Conservation (phyloP, 495 filamentous ascomycete genomes). For the Aspergillus cavernicola region DNA sequence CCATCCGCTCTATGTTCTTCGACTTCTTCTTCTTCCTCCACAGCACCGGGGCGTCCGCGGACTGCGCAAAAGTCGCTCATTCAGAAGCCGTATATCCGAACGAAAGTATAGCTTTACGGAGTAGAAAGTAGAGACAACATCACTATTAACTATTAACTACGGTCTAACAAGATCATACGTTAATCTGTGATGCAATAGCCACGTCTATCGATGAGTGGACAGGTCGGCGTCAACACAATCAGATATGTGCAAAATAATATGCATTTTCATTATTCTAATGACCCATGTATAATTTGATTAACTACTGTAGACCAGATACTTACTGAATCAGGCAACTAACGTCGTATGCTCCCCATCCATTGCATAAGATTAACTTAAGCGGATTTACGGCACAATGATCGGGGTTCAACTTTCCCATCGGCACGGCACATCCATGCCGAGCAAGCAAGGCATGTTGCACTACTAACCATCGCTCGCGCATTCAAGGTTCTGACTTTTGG, state of each 20-base stretch:
- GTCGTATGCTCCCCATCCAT: background rate
- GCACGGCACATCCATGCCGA: slow-evolving; percentile 19
- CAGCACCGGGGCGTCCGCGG: background rate
- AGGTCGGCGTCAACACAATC: no score
- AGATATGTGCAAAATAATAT: no score
- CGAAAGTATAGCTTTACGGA: background rate
- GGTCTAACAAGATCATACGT: no score
- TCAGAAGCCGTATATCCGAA: slow-evolving; percentile 21
- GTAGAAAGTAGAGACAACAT: no score
- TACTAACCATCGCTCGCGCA: no score
- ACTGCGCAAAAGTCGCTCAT: background rate
- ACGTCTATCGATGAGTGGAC: no score
- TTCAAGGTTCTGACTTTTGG: background rate
- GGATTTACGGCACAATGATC: slow-evolving; percentile 22
- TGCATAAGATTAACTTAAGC: slow-evolving; percentile 23
- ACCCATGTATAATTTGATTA: no score
- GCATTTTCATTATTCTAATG: no score
- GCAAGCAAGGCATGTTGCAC: no score
- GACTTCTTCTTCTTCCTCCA: background rate
- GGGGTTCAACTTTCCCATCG: slow-evolving; percentile 6
- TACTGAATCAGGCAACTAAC: slow-evolving; percentile 9
- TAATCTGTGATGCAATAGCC: background rate
- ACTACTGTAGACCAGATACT: background rate
- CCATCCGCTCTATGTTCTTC: slow-evolving; percentile 3
- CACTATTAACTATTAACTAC: no score